Base-by-base conservation (phyloP, 495 filamentous ascomycete genomes). In the Parathielavia appendiculata region DNA sequence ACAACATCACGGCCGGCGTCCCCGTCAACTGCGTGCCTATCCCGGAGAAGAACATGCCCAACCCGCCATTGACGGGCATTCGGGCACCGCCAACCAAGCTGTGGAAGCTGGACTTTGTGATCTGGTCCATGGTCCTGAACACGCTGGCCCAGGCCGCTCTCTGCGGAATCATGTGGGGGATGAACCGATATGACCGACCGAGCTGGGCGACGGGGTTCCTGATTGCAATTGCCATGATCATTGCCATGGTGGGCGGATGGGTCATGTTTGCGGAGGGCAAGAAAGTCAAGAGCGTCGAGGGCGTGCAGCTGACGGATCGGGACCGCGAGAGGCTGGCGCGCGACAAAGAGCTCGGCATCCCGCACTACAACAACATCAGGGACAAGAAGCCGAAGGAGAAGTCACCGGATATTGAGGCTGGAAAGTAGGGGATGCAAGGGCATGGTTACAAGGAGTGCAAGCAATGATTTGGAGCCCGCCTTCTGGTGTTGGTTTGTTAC, bases 101-200 rank as follows among this genome's bases (percentile, higher is more conserved):
- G 16, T 92, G 88, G 90, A 92, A 89, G 71, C 70, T 92, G 63
- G 88, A 92, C 56, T 87, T 90, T 54, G 83, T 89, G 34, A 79
- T 93, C 49, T 91, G 85, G 85, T 72, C 77, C 45, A 89, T 88
- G 66, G 77, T 89, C 9, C 70, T 74, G 66, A 93, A 95, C 67
- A 92, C 88, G 0, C 81, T 92, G 62, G 77, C 91, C 12, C 90
- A 93, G 68, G 73, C 68, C 34, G 78, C 77, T 4, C 75, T 95
- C 2, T 87, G 84, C 17, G 81, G 78, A 5, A 86, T 88, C 69
- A 93, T 93, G 90, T 93, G 88, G 87, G 85, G 79, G 0, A 74
- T 84, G 67, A 88, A 90, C 63, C 73, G 90, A 19, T 83, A 81
- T 67, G 70, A 83, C 14, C 76, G 90, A 30, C 89, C 90, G 2